Evolutionary conservation across 768 basidiomycete species (phyloP), one percentile per base, ranked within the genome.

Genomic region (Pleurotus giganteus): DNA sequence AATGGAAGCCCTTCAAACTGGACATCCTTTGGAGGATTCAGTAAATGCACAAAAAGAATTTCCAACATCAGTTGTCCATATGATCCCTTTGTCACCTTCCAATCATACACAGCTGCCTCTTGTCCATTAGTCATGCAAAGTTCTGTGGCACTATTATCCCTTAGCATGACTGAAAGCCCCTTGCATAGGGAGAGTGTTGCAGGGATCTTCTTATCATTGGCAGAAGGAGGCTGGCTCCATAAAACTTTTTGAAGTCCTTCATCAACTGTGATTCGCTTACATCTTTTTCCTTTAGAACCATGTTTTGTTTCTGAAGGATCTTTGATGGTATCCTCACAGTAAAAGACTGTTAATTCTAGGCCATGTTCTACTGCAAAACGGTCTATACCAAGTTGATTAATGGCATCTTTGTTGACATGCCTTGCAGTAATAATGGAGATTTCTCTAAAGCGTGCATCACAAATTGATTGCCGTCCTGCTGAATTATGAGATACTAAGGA

Each of bases 91-190:
- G 28, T 23, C 12, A 56, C 41, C 1, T 65, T 34, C 70, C 71
- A 73, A 2, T 62, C 67, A 28, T 55, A 56, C 0, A 73, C 61
- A 9, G 24, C 32, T 0, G 34, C 71, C 52, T 73, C 69, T 47
- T 71, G 69, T 1, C 71, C 69, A 42, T 70, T 70, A 3, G 70
- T 75, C 0, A 72, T 69, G 51, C 69, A 69, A 0, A 72, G 45
- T 28, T 72, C 69, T 12, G 67, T 74, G 0, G 69, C 71, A 17
- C 62, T 53, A 57, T 72, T 73, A 43, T 64, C 47, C 2, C 65
- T 45, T 0, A 74, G 64, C 60, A 74, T 66, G 0, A 74, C 60
- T 21, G 70, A 71, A 55, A 73, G 55, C 2, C 71, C 71, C 27
- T 62, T 37, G 57, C 71, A 73, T 13, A 73, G 34, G 8, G 29